These are phyloP conservation scores for Vaucheria bursata DNA, from an alignment of 352 stramenopile species.

Conservation along the genomic window DNA sequence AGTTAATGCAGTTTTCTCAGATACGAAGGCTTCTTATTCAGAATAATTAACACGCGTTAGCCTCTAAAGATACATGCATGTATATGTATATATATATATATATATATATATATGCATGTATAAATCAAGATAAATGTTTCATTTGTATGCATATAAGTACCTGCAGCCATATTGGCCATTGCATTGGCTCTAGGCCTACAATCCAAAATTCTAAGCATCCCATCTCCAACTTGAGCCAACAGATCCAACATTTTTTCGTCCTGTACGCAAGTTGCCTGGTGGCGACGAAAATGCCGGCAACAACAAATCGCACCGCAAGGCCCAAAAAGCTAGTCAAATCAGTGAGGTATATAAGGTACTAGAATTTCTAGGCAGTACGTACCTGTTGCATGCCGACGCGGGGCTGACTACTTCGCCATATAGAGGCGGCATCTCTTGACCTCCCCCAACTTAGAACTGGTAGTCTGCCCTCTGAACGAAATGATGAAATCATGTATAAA, in stretches of 20 bases:
- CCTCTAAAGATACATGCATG: too few relatives aligned
- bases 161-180: conserved; percentile 69
- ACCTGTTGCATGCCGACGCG: conserved; percentile 59
- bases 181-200: conserved; percentile 64
- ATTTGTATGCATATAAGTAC: too few relatives aligned
- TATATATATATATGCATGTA: neutral
- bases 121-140: too few relatives aligned
- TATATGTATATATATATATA: conserved; percentile 3
- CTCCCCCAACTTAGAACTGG: conserved; percentile 77
- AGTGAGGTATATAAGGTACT: too few relatives aligned
- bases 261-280: conserved; percentile 37
- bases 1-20: too few relatives aligned
- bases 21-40: too few relatives aligned
- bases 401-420: conserved; percentile 79
- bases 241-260: conserved; percentile 38
- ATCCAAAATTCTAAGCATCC: conserved; percentile 70
- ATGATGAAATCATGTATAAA: conserved; percentile 69
- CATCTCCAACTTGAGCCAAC: conserved; percentile 13
- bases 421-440: conserved; percentile 64
- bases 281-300: neutral
- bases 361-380: too few relatives aligned
- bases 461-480: conserved; percentile 71
- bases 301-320: neutral
- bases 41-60: too few relatives aligned
- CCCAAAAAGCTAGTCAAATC: too few relatives aligned